A percentile compares a stretch with the other conserved stretches of the same genome.
Evolutionary conservation across 331 rosid genomes (phyloP).

Genomic region (Pyracantha coccinea): DNA sequence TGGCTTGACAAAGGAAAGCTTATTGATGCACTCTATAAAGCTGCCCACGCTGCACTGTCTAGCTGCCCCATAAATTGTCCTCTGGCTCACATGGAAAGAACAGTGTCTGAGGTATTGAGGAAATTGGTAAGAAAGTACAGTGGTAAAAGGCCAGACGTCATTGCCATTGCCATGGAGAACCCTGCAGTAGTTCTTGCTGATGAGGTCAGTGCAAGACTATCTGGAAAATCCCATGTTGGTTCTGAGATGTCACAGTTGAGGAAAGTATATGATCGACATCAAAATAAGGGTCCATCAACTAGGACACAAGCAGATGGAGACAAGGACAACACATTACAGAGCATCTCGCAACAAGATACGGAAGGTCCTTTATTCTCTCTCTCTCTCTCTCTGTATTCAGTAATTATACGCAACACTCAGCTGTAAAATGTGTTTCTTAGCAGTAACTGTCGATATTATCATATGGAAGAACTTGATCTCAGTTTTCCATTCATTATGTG

Average conservation of each 20-base stretch:
- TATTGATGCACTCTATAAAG: constrained; percentile 85
- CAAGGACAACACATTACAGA: constrained; percentile 16
- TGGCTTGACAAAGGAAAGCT: constrained; percentile 99
- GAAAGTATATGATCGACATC: constrained; percentile 41
- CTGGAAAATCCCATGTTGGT: constrained; percentile 63
- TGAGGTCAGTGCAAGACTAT: constrained; percentile 54
- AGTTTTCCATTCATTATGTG: not conserved
- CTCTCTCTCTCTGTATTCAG: not conserved
- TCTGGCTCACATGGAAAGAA: constrained; percentile 77
- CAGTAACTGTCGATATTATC: not conserved
- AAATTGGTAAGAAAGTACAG: constrained; percentile 97
- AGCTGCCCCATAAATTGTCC: constrained; percentile 90
- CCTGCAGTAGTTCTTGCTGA: constrained; percentile 68
- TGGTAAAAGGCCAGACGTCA: constrained; percentile 90
- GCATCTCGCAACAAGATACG: constrained; percentile 20
- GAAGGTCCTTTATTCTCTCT: constrained; percentile 22
- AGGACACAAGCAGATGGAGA: constrained; percentile 36
- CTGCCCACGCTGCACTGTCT: constrained; percentile 88
- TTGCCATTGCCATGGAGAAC: constrained; percentile 80
- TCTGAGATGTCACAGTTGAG: constrained; percentile 34
- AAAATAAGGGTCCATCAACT: constrained; percentile 36
- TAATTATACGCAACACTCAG: not conserved
- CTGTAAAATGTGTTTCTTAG: not conserved
- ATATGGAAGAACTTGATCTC: not conserved
- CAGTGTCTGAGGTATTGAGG: constrained; percentile 80